These are phyloP conservation scores for Coemansia sp. DNA, from an alignment of 192 early-diverging fungal species.

Conservation along the genomic window DNA sequence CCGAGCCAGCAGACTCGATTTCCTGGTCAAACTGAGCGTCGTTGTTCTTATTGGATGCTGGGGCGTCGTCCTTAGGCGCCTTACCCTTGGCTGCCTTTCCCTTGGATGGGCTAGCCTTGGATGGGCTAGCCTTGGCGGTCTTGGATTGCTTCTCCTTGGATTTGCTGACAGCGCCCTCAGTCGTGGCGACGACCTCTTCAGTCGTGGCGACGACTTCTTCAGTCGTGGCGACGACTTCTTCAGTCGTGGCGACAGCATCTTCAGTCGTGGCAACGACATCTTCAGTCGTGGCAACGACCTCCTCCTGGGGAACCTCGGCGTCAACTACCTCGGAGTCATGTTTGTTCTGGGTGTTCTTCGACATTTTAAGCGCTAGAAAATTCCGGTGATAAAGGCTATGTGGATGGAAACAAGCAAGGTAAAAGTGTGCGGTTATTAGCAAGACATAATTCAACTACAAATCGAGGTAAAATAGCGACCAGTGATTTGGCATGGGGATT, in stretches of 20 bases:
- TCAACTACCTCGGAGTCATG: constrained; percentile 70
- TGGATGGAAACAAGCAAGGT: background rate
- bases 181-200: constrained; percentile 72
- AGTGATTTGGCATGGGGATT: background rate
- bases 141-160: background rate
- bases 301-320: constrained; percentile 89
- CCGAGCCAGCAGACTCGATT: constrained; percentile 42
- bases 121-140: background rate
- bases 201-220: constrained; percentile 72
- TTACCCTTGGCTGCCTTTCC: background rate
- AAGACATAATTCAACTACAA: background rate
- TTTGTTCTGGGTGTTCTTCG: constrained; percentile 64
- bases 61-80: background rate
- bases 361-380: constrained; percentile 38
- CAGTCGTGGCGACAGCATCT: background rate
- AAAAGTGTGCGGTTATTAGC: background rate
- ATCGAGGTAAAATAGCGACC: background rate
- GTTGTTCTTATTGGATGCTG: background rate
- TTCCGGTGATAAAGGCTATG: background rate
- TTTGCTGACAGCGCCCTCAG: background rate
- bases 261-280: constrained; percentile 72
- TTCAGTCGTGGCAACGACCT: constrained; percentile 56
- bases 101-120: background rate
- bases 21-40: constrained; percentile 15
- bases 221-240: constrained; percentile 72